Base-by-base conservation (phyloP, 2,329 filamentous ascomycete species). In the Ascochyta lentis region DNA sequence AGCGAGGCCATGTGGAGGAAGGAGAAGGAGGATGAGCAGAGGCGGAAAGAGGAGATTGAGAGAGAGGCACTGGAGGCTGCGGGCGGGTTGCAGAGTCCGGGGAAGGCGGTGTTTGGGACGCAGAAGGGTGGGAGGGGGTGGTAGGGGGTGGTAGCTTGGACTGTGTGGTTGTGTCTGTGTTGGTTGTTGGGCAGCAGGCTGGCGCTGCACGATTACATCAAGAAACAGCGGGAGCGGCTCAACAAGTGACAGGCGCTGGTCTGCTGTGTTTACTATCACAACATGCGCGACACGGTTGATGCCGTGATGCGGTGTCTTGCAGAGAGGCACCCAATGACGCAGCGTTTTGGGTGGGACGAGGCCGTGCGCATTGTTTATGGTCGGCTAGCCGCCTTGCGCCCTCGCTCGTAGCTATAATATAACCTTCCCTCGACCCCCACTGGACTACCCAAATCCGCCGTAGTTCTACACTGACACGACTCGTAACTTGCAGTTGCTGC, bases 61-160 rank as follows among this genome's bases (percentile, higher is more conserved):
- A 73, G 66, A 58, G 37, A 42, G 33, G 49, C 53, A n/a, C 34
- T 45, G 44, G 73, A 69, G 56, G 79, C 80, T 10, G 75, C 78
- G 47, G 70, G 63, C 24, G 76, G 67, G 10, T 61, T 81, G 59
- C 67, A 71, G 45, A 74, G 71, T 63, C 79, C 78, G 8, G 67
- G 68, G 12, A 75, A 69, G 51, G 79, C 73, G 29, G 65, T 75
- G 49, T 56, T 80, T 49, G 68, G 76, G 35, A 70, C 69, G 38
- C 64, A 61, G 46, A 76, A 70, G 56, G 62, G 60, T 16, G 67
- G 66, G 37, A 62, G 64, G 29, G 68, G 68, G 19, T 71, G 62
- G 66, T 67, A 52, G n/a, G 8, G 8, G 12, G 26, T 37, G n/a
- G 35, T 19, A 22, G 35, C 10, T 9, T 9, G 6, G 35, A 26